Percentiles rank a stretch among this genome's conserved stretches.
phyloP scores from a whole-genome alignment of 164 flowering plant species.

The Kalanchoe fedtschenkoi region DNA sequence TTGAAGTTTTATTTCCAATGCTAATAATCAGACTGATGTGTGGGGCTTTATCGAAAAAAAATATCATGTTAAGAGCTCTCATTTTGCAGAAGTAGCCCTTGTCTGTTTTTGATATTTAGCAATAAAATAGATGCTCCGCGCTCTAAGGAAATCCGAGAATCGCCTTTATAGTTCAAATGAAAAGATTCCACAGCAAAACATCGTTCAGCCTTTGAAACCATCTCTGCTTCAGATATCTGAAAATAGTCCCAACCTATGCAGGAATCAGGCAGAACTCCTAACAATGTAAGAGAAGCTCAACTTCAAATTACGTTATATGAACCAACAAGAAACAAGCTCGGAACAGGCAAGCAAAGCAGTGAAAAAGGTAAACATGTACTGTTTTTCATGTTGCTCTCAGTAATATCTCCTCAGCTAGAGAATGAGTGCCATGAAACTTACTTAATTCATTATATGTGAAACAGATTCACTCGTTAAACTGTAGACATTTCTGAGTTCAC shows the following conservation, averaged over 20 bases:
- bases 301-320: conserved; percentile 28
- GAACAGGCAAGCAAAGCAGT: conserved; percentile 27
- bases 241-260: conserved; percentile 18
- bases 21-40: neutral
- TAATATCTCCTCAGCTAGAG: conserved; percentile 66
- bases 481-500: neutral
- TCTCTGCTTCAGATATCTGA: conserved; percentile 27
- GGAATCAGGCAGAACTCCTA: conserved; percentile 25
- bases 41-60: too few species aligned
- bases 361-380: conserved; percentile 50
- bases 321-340: conserved; percentile 23
- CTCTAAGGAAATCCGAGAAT: conserved; percentile 23
- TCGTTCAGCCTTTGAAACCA: conserved; percentile 27
- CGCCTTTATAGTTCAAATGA: conserved; percentile 22
- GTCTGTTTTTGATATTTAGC: conserved; percentile 25
- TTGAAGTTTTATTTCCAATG: too few species aligned
- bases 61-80: too few species aligned
- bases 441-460: conserved; percentile 48
- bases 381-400: conserved; percentile 60
- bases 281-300: conserved; percentile 32
- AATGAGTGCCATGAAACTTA: conserved; percentile 73
- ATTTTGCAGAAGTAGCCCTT: conserved; percentile 27
- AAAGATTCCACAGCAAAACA: conserved; percentile 14
- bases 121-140: conserved; percentile 18
- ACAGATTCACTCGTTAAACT: conserved; percentile 15